Evolutionary conservation across 371 early-diverging fungal species (phyloP), one percentile per base, ranked within the genome.

Genomic region (Rhizopus stolonifer): DNA sequence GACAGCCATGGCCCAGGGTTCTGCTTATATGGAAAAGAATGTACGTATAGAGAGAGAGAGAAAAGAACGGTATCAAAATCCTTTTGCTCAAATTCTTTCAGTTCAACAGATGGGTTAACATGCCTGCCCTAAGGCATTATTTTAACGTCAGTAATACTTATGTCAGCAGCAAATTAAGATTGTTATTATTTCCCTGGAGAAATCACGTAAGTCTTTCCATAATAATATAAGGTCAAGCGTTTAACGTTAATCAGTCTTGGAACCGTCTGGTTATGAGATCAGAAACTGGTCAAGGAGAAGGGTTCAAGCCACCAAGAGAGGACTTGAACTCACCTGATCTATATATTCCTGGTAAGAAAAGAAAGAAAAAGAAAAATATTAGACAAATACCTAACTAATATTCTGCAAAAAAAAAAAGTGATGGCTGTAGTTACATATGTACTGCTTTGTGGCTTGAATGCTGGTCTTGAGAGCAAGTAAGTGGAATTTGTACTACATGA

Each of bases 391-490:
- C n/a, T n/a, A n/a, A n/a, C n/a, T n/a, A n/a, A n/a, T n/a, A n/a
- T n/a, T n/a, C n/a, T n/a, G n/a, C n/a, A n/a, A n/a, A 29, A 29
- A 29, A 29, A n/a, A 33, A 22, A 31, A 69, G 89, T 89, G 26
- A 97, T 98, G 97, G 87, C 91, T 3, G 80, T 97, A 48, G 92
- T 96, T 19, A 94, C 98, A 4, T 97, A 99, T 66, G 86, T 98
- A 21, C 76, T 99, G 21, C 64, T 93, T 24, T 86, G 92, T 49
- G 97, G 95, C 14, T 62, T 96, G 53, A 72, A 64, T 24, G 73
- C 77, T 79, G 46, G 79, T 80, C 52, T 96, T 91, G 45, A 71
- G 73, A 44, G 54, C 70, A 61, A 79, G 86, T 66, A 79, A 70
- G 74, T 73, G 8, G 3, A 44, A 15, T 8, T 55, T 13, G 17